Conservation (phyloP, 495 filamentous ascomycete species). For the Xylaria telfairii region DNA sequence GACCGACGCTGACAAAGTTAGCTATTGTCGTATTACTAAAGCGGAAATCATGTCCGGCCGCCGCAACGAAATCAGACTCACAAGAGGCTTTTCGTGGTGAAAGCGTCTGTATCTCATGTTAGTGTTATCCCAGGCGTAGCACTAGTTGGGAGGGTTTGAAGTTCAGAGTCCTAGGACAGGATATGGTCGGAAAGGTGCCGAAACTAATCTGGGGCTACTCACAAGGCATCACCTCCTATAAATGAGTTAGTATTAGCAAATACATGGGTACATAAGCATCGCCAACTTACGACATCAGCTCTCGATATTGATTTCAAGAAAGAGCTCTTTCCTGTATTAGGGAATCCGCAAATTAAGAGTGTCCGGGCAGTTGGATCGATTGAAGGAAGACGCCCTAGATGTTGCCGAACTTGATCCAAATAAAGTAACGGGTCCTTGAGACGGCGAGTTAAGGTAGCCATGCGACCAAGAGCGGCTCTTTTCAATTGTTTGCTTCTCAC, state of each 20-base stretch:
- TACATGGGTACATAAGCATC: neutral
- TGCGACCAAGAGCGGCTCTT: constrained; percentile 85
- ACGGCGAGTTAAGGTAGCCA: constrained; percentile 94
- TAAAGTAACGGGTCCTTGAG: constrained; percentile 94
- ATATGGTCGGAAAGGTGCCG: neutral
- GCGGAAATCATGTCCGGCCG: neutral
- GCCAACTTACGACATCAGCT: constrained; percentile 71
- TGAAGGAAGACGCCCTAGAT: constrained; percentile 94
- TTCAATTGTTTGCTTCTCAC: constrained; percentile 81
- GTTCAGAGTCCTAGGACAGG: neutral
- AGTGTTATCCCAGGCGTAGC: neutral
- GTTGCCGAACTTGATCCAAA: constrained; percentile 96
- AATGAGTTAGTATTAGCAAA: constrained; percentile 9
- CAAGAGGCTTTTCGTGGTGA: constrained; percentile 97
- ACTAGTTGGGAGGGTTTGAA: neutral
- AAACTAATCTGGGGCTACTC: neutral
- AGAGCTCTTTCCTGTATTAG: constrained; percentile 96
- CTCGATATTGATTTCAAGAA: constrained; percentile 90
- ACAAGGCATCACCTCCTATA: constrained; percentile 82
- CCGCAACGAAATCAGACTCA: constrained; percentile 3
- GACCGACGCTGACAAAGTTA: constrained; percentile 65
- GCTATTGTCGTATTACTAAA: neutral
- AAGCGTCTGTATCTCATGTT: constrained; percentile 64
- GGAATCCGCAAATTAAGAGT: constrained; percentile 93
- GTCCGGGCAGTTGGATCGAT: constrained; percentile 98